Evolutionary conservation across 345 rosid species (phyloP).

Genomic region (Cardamine chenopodiifolia): DNA sequence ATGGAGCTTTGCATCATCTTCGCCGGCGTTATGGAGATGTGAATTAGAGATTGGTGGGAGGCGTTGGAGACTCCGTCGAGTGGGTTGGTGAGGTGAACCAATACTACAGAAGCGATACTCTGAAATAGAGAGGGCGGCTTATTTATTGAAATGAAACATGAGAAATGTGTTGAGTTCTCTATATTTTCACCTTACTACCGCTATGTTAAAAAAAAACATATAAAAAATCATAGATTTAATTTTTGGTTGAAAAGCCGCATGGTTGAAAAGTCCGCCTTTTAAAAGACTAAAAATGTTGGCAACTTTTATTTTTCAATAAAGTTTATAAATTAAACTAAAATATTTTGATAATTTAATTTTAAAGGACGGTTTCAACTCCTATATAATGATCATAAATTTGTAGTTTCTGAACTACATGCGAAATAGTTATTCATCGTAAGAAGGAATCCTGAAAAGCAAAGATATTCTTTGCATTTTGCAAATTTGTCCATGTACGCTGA

Average conservation of each 20-base stretch:
- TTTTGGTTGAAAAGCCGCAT: too few relatives aligned
- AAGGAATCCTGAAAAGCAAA: too few relatives aligned
- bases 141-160: constrained; percentile 2
- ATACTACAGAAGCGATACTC: neutral
- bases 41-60: constrained; percentile 1
- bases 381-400: too few relatives aligned
- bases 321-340: too few relatives aligned
- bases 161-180: neutral
- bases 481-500: too few relatives aligned
- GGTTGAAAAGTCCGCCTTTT: neutral
- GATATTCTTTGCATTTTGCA: too few relatives aligned
- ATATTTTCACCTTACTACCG: neutral
- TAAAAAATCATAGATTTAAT: too few relatives aligned
- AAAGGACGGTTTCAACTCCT: neutral
- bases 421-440: too few relatives aligned
- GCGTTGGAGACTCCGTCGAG: constrained; percentile 57
- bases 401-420: too few relatives aligned
- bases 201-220: too few relatives aligned
- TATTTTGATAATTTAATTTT: too few relatives aligned
- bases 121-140: constrained; percentile 1
- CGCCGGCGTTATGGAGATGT: constrained; percentile 38
- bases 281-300: neutral
- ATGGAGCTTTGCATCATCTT: constrained; percentile 76
- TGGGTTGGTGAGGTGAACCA: constrained; percentile 36
- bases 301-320: too few relatives aligned